These are phyloP conservation scores for Cercospora berteroae DNA, from an alignment of 2,329 filamentous ascomycete genomes.

Conservation along the genomic window DNA sequence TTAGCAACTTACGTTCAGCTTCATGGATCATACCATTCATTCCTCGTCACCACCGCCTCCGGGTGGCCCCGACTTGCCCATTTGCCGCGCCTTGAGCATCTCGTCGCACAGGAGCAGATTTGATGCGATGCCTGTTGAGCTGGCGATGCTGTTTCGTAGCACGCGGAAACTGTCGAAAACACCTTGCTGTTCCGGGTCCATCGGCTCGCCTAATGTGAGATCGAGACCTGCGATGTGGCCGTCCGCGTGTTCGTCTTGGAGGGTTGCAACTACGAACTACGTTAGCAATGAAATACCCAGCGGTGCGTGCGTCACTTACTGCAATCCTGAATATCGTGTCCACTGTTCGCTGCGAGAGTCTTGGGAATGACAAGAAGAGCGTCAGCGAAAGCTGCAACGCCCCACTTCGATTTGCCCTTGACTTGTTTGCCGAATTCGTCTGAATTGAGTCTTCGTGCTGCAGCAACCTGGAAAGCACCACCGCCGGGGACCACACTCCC, in stretches of 20 bases:
- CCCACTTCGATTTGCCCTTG: constrained; percentile 97
- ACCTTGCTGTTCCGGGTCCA: constrained; percentile 90
- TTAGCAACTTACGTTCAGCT: background rate
- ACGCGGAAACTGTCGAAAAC: constrained; percentile 97
- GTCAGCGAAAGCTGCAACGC: constrained; percentile 91
- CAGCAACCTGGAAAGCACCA: constrained; percentile 94
- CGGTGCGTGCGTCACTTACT: constrained; percentile 56
- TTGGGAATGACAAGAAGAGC: constrained; percentile 94
- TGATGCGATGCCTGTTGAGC: constrained; percentile 89
- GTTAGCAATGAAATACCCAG: constrained; percentile 17
- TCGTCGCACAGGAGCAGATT: constrained; percentile 96
- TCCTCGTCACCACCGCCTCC: constrained; percentile 32
- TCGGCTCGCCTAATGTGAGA: constrained; percentile 80
- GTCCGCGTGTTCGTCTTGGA: constrained; percentile 82
- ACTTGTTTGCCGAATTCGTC: constrained; percentile 84
- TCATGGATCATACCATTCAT: constrained; percentile 11
- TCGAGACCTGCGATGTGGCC: constrained; percentile 86
- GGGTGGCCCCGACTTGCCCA: constrained; percentile 54
- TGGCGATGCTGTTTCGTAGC: constrained; percentile 87
- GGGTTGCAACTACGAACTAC: constrained; percentile 64
- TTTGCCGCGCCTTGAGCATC: constrained; percentile 95
- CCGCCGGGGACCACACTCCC: constrained; percentile 90
- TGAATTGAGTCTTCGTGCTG: constrained; percentile 80
- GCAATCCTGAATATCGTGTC: constrained; percentile 94
- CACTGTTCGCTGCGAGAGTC: constrained; percentile 91